phyloP scores from a whole-genome alignment of 2,329 filamentous ascomycete species.

The Neonectria ditissima region DNA sequence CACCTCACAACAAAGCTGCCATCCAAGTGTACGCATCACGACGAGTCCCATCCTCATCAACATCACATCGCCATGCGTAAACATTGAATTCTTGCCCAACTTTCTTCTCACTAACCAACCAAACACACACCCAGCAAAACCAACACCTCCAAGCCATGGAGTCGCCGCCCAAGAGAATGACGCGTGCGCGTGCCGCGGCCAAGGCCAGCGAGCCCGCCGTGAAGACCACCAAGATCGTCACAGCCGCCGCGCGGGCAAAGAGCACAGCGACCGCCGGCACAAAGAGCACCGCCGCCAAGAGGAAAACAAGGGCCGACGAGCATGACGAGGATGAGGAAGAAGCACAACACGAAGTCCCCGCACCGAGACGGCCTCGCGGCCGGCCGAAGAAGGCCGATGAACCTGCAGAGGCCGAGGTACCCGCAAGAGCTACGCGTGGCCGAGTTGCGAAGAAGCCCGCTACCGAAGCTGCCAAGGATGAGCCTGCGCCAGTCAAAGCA shows the following conservation, averaged over 20 bases:
- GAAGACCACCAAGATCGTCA: conserved; percentile 60
- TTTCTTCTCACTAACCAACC: conserved; percentile 41
- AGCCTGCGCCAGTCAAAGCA: conserved; percentile 47
- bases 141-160: conserved; percentile 59
- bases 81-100: conserved; percentile 30
- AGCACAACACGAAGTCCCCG: conserved; percentile 45
- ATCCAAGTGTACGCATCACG: conserved; percentile 7
- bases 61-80: conserved; percentile 45
- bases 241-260: conserved; percentile 63
- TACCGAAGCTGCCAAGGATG: conserved; percentile 38
- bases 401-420: conserved; percentile 36
- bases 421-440: conserved; percentile 46
- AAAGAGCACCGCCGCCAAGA: conserved; percentile 52
- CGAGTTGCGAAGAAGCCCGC: conserved; percentile 46
- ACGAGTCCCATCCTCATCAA: conserved; percentile 26
- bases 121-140: conserved; percentile 28
- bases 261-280: conserved; percentile 50
- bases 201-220: conserved; percentile 53
- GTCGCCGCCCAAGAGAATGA: conserved; percentile 71
- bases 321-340: conserved; percentile 61
- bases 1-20: conserved; percentile 36
- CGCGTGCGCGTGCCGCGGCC: conserved; percentile 61
- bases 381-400: conserved; percentile 56
- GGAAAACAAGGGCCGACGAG: conserved; percentile 69
- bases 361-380: conserved; percentile 56